These are phyloP conservation scores for Verbascum thapsus DNA, from an alignment of 257 asterid species.

Conservation along the genomic window DNA sequence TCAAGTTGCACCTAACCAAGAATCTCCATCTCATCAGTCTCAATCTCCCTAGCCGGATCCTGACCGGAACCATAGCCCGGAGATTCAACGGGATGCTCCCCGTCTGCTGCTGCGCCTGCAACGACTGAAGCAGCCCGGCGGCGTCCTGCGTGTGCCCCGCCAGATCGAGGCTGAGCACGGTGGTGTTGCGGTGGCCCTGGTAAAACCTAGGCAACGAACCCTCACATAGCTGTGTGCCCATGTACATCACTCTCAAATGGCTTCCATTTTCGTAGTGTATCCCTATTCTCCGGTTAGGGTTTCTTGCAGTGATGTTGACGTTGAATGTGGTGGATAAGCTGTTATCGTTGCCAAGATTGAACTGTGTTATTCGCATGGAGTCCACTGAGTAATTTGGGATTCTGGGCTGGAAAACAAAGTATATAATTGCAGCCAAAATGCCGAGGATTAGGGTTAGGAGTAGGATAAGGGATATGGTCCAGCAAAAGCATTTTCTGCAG, in stretches of 20 bases:
- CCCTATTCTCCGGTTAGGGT: slow-evolving; percentile 86
- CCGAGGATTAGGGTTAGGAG: slow-evolving; percentile 47
- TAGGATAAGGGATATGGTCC: slow-evolving; percentile 54
- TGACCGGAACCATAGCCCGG: slow-evolving; percentile 78
- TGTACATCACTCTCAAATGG: slow-evolving; percentile 64
- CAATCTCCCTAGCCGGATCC: slow-evolving; percentile 71
- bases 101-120: slow-evolving; percentile 64
- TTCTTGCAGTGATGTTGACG: slow-evolving; percentile 71
- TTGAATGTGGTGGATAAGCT: slow-evolving; percentile 63
- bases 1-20: slow-evolving; percentile 74
- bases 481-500: slow-evolving; percentile 65
- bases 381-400: slow-evolving; percentile 76
- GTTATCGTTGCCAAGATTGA: slow-evolving; percentile 53
- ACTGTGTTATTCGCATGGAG: slow-evolving; percentile 61
- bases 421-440: slow-evolving; percentile 59
- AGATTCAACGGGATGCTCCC: slow-evolving; percentile 63
- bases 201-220: slow-evolving; percentile 85
- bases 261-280: slow-evolving; percentile 80
- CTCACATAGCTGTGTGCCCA: slow-evolving; percentile 61
- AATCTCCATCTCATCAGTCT: slow-evolving; percentile 86
- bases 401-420: slow-evolving; percentile 73
- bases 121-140: slow-evolving; percentile 51
- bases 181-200: slow-evolving; percentile 94
- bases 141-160: slow-evolving; percentile 73
- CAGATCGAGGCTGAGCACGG: slow-evolving; percentile 53